Evolutionary conservation across 352 stramenopile species (phyloP).

Genomic region (Phytophthora rubi): DNA sequence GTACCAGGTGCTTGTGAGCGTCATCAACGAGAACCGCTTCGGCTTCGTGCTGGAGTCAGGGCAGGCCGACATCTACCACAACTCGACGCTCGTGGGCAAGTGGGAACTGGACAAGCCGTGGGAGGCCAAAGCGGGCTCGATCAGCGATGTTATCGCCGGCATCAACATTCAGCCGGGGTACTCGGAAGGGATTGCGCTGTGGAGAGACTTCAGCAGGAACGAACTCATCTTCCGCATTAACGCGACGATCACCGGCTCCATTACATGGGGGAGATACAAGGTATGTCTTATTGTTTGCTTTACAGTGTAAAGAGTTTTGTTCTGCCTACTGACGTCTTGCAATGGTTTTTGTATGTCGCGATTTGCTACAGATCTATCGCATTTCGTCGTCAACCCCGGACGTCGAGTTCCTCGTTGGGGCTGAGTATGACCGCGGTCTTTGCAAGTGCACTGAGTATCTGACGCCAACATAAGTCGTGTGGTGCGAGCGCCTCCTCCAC

Average conservation of each 20-base stretch:
- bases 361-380: slow-evolving; percentile 63
- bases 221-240: slow-evolving; percentile 86
- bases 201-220: slow-evolving; percentile 76
- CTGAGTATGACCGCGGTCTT: slow-evolving; percentile 82
- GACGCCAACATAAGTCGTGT: slow-evolving; percentile 45
- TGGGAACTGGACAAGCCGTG: slow-evolving; percentile 76
- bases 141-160: slow-evolving; percentile 78
- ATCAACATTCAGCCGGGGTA: slow-evolving; percentile 80
- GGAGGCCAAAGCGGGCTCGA: slow-evolving; percentile 71
- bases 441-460: slow-evolving; percentile 87
- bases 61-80: slow-evolving; percentile 84
- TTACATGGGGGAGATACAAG: slow-evolving; percentile 84
- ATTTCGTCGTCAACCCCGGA: slow-evolving; percentile 80
- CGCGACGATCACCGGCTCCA: slow-evolving; percentile 77
- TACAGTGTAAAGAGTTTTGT: too few relatives aligned
- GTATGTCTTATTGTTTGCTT: slow-evolving; percentile 32
- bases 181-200: slow-evolving; percentile 65
- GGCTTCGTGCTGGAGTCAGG: slow-evolving; percentile 83
- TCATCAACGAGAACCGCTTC: slow-evolving; percentile 91
- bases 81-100: slow-evolving; percentile 65
- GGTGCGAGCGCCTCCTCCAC: neutral
- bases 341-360: neutral
- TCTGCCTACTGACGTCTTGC: too few relatives aligned
- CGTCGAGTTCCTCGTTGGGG: slow-evolving; percentile 88
- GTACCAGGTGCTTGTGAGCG: slow-evolving; percentile 87